Conservation (phyloP, 352 stramenopile species). For the Globisporangium ultimum region DNA sequence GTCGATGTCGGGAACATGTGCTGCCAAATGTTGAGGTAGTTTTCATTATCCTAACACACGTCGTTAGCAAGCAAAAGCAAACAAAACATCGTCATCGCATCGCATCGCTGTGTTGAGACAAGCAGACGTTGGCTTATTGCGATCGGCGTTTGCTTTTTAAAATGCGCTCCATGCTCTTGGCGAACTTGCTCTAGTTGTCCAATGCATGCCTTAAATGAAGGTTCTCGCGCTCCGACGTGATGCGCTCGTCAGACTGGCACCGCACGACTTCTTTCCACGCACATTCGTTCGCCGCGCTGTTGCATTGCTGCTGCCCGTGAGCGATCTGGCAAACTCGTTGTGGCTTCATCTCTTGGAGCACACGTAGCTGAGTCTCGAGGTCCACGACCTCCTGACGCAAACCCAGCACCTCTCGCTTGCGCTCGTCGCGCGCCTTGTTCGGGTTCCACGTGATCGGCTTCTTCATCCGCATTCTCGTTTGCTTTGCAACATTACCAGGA, state of each 20-base stretch:
- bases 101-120: too few species aligned
- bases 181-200: conserved; percentile 5
- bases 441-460: conserved; percentile 5
- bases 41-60: conserved; percentile 3
- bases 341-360: not conserved
- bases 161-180: not conserved
- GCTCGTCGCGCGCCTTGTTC: conserved; percentile 13
- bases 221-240: conserved; percentile 7
- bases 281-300: not conserved
- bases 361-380: conserved; percentile 1
- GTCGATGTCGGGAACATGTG: not conserved
- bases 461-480: conserved; percentile 1
- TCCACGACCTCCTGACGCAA: conserved; percentile 8
- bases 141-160: not conserved
- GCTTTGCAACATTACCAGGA: too few species aligned
- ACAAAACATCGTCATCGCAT: too few species aligned
- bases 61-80: too few species aligned
- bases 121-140: not conserved
- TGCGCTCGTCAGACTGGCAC: not conserved
- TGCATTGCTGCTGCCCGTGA: not conserved
- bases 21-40: not conserved
- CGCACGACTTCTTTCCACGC: conserved; percentile 3
- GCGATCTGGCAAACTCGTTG: too few species aligned
- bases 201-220: conserved; percentile 1
- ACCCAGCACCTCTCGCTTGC: conserved; percentile 6